These are phyloP conservation scores for Adansonia madagascariensis DNA, from an alignment of 441 rosid species.

Conservation along the genomic window DNA sequence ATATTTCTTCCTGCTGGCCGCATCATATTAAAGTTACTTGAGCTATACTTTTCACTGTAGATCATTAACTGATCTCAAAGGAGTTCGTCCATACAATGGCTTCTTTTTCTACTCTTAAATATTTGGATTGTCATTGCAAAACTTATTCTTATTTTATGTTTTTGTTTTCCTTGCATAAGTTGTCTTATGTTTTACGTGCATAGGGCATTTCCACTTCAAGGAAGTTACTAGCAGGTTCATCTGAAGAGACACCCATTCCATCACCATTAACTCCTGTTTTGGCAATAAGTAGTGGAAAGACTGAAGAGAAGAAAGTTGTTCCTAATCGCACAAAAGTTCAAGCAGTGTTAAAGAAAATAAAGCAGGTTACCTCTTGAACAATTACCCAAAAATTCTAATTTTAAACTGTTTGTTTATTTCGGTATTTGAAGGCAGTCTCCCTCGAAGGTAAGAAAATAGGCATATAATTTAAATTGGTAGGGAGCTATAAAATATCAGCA, in stretches of 20 bases:
- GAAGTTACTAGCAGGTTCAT: conserved; percentile 49
- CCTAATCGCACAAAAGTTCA: conserved; percentile 71
- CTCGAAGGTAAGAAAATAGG: conserved; percentile 16
- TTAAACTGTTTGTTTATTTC: conserved; percentile 1
- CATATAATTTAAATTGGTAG: background rate
- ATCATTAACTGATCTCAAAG: background rate
- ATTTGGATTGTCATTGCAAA: background rate
- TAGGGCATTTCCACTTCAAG: conserved; percentile 78
- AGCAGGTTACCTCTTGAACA: conserved; percentile 49
- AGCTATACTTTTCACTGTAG: background rate
- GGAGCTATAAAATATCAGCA: background rate
- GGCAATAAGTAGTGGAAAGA: conserved; percentile 53
- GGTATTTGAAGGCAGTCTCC: background rate
- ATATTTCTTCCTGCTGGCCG: background rate
- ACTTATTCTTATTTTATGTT: conserved; percentile 10
- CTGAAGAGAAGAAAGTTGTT: conserved; percentile 62
- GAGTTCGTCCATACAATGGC: conserved; percentile 9
- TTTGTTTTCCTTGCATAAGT: conserved; percentile 1
- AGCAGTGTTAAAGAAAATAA: conserved; percentile 80
- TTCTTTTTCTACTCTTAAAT: background rate
- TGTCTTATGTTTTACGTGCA: conserved; percentile 26
- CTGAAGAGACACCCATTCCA: conserved; percentile 55
- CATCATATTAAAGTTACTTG: conserved; percentile 1
- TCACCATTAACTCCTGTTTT: conserved; percentile 77
- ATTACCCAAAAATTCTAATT: background rate